These are phyloP conservation scores for Aspergillus pseudoglaucus DNA, from an alignment of 2,329 filamentous ascomycete genomes.

Conservation along the genomic window DNA sequence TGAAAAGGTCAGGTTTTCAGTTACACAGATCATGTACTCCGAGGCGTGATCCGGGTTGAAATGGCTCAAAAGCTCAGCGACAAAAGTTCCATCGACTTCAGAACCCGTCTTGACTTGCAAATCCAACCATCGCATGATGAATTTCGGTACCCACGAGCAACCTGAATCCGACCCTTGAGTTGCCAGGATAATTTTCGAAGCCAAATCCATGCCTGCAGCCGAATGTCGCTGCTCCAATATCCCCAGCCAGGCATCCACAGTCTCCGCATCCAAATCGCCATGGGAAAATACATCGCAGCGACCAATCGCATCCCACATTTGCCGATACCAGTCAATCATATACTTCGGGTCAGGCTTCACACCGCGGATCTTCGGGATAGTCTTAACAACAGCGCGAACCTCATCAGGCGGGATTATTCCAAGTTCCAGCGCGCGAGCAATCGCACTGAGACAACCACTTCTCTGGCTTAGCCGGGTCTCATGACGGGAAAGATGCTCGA, in stretches of 20 bases:
- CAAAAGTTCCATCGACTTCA: conserved; percentile 8
- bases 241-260: conserved; percentile 27
- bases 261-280: conserved; percentile 23
- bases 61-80: conserved; percentile 14
- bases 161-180: conserved; percentile 14
- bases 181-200: conserved; percentile 25
- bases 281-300: conserved; percentile 29
- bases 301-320: conserved; percentile 34
- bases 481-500: conserved; percentile 19
- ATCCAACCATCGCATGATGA: conserved; percentile 23
- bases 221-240: conserved; percentile 15
- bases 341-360: conserved; percentile 8
- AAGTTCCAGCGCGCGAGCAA: conserved; percentile 27
- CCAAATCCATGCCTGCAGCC: conserved; percentile 14
- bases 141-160: conserved; percentile 17
- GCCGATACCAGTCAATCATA: conserved; percentile 19
- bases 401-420: conserved; percentile 30
- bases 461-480: conserved; percentile 13
- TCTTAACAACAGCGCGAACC: conserved; percentile 24
- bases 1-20: conserved; percentile 23
- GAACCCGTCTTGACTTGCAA: conserved; percentile 3
- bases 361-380: conserved; percentile 16
- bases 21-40: conserved; percentile 25
- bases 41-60: conserved; percentile 20
- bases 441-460: conserved; percentile 17